These are phyloP conservation scores for Dichotomopilus funicola DNA, from an alignment of 2,329 filamentous ascomycete genomes.

Conservation along the genomic window DNA sequence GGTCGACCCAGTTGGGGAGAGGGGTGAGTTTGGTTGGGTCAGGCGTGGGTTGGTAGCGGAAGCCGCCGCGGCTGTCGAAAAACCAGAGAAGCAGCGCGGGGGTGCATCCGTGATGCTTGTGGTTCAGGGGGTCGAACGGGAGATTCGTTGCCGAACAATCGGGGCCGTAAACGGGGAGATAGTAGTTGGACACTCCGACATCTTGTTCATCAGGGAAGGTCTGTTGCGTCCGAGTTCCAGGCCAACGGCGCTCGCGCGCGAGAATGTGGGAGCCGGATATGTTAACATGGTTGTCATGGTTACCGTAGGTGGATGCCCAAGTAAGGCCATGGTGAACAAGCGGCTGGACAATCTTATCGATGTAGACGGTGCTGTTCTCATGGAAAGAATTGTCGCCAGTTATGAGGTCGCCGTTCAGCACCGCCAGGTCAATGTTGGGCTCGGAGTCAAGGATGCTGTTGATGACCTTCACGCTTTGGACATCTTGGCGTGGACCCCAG, in stretches of 20 bases:
- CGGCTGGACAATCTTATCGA: conserved; percentile 44
- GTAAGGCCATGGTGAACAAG: conserved; percentile 38
- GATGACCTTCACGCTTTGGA: conserved; percentile 31
- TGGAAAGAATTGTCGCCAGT: conserved; percentile 50
- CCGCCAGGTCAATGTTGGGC: conserved; percentile 41
- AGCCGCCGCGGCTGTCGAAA: conserved; percentile 51
- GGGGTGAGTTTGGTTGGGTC: conserved; percentile 17
- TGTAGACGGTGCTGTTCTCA: conserved; percentile 42
- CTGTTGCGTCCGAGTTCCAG: conserved; percentile 21
- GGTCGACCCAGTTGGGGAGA: conserved; percentile 38
- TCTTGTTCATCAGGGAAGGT: conserved; percentile 21
- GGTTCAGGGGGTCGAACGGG: not conserved
- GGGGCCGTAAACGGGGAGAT: conserved; percentile 26
- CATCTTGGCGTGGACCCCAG: conserved; percentile 35
- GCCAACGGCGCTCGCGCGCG: conserved; percentile 22
- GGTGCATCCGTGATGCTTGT: conserved; percentile 6
- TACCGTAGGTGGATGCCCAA: conserved; percentile 56
- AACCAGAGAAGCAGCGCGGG: conserved; percentile 50
- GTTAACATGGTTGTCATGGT: conserved; percentile 46
- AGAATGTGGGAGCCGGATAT: conserved; percentile 28
- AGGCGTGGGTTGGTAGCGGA: conserved; percentile 29
- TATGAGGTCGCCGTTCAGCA: conserved; percentile 58
- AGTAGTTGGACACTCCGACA: conserved; percentile 28
- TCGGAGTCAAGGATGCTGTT: conserved; percentile 30
- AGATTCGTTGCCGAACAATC: conserved; percentile 9